phyloP scores from a whole-genome alignment of 2,329 filamentous ascomycete genomes.

The Cladosporium sp. region DNA sequence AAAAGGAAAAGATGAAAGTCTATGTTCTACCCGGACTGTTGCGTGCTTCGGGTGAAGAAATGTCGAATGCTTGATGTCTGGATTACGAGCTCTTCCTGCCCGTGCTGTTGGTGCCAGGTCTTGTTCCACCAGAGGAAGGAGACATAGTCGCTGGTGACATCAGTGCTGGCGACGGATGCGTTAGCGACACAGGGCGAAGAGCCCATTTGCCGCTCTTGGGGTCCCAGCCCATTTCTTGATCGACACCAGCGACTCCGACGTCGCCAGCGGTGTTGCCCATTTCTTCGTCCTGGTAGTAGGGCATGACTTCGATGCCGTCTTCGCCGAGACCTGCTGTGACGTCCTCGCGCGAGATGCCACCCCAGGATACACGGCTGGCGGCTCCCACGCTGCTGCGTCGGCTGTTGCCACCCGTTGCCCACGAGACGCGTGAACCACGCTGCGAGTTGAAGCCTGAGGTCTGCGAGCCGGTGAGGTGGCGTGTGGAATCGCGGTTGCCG shows the following conservation, averaged over 20 bases:
- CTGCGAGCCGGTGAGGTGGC: slow-evolving; percentile 26
- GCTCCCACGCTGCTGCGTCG: slow-evolving; percentile 12
- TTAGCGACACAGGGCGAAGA: slow-evolving; percentile 25
- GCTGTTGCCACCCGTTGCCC: slow-evolving; percentile 15
- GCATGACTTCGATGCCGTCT: slow-evolving; percentile 29
- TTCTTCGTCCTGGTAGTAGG: slow-evolving; percentile 27
- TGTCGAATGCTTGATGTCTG: not conserved
- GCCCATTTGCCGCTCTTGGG: slow-evolving; percentile 32
- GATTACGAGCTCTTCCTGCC: not conserved
- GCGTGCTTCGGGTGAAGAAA: not conserved
- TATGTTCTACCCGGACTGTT: not conserved
- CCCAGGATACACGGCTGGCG: slow-evolving; percentile 30
- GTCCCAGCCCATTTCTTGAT: slow-evolving; percentile 34
- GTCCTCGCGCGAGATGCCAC: slow-evolving; percentile 30
- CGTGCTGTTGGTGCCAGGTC: not conserved
- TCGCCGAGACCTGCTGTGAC: slow-evolving; percentile 29
- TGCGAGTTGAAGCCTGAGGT: slow-evolving; percentile 19
- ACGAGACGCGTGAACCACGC: slow-evolving; percentile 21
- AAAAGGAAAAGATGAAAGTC: not conserved
- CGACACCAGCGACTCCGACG: slow-evolving; percentile 23
- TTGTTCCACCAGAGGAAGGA: not conserved
- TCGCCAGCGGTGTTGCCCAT: not conserved
- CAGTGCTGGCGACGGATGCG: not conserved
- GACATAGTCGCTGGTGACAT: not conserved
- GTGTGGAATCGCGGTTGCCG: slow-evolving; percentile 26